Evolutionary conservation across 306 rosid genomes (phyloP).

Genomic region (Cucurbita moschata): DNA sequence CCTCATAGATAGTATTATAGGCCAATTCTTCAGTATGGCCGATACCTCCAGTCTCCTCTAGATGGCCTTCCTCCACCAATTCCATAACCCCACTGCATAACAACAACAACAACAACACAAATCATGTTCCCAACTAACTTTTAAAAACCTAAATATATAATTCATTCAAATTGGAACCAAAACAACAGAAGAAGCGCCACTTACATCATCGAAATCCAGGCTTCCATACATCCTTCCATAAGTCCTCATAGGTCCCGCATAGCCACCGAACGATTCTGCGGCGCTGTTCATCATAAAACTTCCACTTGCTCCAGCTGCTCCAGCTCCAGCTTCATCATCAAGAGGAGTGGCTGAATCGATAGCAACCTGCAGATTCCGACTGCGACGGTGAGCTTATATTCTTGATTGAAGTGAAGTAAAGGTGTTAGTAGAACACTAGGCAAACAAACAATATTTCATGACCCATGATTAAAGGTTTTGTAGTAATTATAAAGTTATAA

Average conservation of each 20-base stretch:
- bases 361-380: slow-evolving; percentile 19
- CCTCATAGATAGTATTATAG: neutral
- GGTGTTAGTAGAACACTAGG: too few relatives aligned
- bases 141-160: neutral
- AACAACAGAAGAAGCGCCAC: slow-evolving; percentile 10
- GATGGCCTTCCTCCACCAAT: slow-evolving; percentile 60
- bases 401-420: neutral
- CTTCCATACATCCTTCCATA: slow-evolving; percentile 93
- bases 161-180: neutral
- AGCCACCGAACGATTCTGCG: slow-evolving; percentile 58
- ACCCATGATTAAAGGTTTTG: too few relatives aligned
- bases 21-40: slow-evolving; percentile 50
- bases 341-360: slow-evolving; percentile 81
- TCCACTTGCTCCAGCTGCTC: slow-evolving; percentile 44
- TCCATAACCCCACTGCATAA: slow-evolving; percentile 91
- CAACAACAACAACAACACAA: neutral
- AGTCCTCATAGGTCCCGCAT: slow-evolving; percentile 71
- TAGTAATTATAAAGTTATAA: too few relatives aligned
- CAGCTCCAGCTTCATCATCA: slow-evolving; percentile 33
- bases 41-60: slow-evolving; percentile 89
- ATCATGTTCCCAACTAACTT: too few relatives aligned
- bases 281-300: slow-evolving; percentile 38
- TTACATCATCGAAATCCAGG: slow-evolving; percentile 81
- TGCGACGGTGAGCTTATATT: neutral
- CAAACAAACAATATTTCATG: too few relatives aligned